phyloP scores from a whole-genome alignment of 371 early-diverging fungal species.

The Lichtheimia ramosa region DNA sequence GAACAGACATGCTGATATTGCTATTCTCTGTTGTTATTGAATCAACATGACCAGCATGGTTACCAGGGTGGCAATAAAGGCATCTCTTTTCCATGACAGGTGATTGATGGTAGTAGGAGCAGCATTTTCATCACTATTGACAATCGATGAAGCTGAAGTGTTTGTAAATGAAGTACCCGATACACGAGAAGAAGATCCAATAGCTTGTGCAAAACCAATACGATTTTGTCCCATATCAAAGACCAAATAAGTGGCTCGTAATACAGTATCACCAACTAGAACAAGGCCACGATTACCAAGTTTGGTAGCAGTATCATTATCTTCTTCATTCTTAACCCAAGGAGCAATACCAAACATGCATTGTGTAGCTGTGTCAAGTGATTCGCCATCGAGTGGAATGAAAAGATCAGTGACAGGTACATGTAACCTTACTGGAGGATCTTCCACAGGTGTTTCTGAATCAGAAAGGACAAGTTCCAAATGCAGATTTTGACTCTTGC shows the following conservation, averaged over 20 bases:
- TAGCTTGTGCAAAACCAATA: constrained; percentile 32
- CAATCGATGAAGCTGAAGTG: neutral
- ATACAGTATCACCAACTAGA: constrained; percentile 32
- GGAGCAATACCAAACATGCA: constrained; percentile 39
- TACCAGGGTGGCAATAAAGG: too few relatives aligned
- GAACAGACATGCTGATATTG: too few relatives aligned
- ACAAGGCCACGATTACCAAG: constrained; percentile 15
- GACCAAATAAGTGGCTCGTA: constrained; percentile 35
- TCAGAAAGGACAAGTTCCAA: neutral
- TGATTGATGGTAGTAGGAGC: too few relatives aligned
- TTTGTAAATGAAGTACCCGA: neutral
- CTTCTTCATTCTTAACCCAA: constrained; percentile 8
- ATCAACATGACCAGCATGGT: too few relatives aligned
- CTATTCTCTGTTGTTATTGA: too few relatives aligned
- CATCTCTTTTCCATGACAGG: too few relatives aligned
- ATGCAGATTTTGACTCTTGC: neutral
- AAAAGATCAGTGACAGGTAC: constrained; percentile 26
- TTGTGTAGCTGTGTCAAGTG: constrained; percentile 4
- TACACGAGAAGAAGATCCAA: neutral
- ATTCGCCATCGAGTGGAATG: constrained; percentile 25
- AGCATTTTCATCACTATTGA: too few relatives aligned
- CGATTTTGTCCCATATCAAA: constrained; percentile 32
- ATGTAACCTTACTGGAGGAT: constrained; percentile 4
- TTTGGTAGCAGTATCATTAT: neutral
- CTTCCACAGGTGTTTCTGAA: neutral